These are phyloP conservation scores for Fistulinella cinereoalba DNA, from an alignment of 1,284 basidiomycete species.

Conservation along the genomic window DNA sequence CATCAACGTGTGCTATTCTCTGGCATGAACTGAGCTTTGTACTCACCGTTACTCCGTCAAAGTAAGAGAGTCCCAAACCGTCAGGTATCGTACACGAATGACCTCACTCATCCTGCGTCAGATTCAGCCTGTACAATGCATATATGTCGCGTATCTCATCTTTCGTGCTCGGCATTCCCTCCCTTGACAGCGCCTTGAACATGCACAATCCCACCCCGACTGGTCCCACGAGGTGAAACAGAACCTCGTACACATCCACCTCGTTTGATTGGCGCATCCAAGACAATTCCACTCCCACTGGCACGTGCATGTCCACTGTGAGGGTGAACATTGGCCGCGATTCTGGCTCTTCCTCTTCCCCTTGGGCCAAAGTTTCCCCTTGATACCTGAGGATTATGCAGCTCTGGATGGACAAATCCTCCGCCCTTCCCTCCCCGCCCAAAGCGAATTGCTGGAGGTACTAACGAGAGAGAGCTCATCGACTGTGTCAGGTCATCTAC, in stretches of 20 bases:
- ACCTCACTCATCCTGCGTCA: too few species aligned
- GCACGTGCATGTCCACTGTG: slow-evolving; percentile 15
- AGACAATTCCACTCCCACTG: slow-evolving; percentile 2
- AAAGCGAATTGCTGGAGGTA: slow-evolving; percentile 67
- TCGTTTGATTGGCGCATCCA: slow-evolving; percentile 1
- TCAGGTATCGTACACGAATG: too few species aligned
- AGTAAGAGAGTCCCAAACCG: too few species aligned
- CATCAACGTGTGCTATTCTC: too few species aligned
- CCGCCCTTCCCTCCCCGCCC: slow-evolving; percentile 58
- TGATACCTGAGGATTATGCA: slow-evolving; percentile 32
- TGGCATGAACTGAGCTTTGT: too few species aligned
- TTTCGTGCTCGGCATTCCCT: too few species aligned
- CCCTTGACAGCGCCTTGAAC: slow-evolving; percentile 6
- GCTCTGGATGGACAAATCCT: slow-evolving; percentile 41
- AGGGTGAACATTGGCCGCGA: slow-evolving; percentile 21
- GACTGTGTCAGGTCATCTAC: slow-evolving; percentile 46
- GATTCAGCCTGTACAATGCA: too few species aligned
- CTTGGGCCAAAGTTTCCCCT: slow-evolving; percentile 30
- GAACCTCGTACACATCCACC: slow-evolving; percentile 12
- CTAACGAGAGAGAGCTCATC: slow-evolving; percentile 61
- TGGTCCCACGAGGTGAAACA: slow-evolving; percentile 13
- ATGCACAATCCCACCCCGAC: slow-evolving; percentile 11
- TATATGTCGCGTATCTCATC: too few species aligned
- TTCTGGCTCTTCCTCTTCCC: slow-evolving; percentile 32
- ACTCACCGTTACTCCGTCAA: too few species aligned